Conservation (phyloP, 768 basidiomycete genomes). For the Cystobasidium tubakii region DNA sequence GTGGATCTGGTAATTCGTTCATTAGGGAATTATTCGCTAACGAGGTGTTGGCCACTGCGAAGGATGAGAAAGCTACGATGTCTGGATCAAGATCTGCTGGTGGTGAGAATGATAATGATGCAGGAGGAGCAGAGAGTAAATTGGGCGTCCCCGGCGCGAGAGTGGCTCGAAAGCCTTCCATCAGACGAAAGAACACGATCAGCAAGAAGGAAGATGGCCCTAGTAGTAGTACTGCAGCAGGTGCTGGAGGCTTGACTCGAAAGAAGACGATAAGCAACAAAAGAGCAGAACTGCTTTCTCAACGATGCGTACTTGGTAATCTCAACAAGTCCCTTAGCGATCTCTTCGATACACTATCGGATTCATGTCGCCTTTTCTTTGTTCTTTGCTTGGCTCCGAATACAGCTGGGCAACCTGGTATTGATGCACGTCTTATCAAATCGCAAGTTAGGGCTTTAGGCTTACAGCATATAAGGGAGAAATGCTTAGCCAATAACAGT, state of each 20-base stretch:
- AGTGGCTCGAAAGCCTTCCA: constrained; percentile 47
- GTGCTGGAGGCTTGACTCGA: constrained; percentile 31
- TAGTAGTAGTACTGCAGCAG: constrained; percentile 22
- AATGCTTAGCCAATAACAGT: constrained; percentile 51
- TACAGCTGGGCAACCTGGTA: constrained; percentile 86
- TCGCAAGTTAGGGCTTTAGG: constrained; percentile 81
- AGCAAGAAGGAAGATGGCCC: constrained; percentile 48
- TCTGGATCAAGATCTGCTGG: constrained; percentile 73
- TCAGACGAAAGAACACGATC: constrained; percentile 49
- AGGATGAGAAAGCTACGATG: constrained; percentile 91
- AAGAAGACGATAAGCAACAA: constrained; percentile 31
- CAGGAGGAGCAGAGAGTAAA: not conserved
- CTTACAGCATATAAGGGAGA: constrained; percentile 67
- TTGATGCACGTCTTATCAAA: constrained; percentile 85
- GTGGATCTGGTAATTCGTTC: constrained; percentile 83
- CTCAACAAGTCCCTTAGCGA: constrained; percentile 77
- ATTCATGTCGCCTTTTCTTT: constrained; percentile 48
- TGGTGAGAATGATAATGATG: not conserved
- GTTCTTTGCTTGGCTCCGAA: constrained; percentile 52
- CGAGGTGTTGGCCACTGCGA: constrained; percentile 83
- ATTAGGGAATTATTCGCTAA: constrained; percentile 80
- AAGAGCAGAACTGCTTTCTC: constrained; percentile 42
- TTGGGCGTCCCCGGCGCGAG: constrained; percentile 50
- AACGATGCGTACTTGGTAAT: constrained; percentile 69
- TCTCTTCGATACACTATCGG: constrained; percentile 78